These are phyloP conservation scores for Botrytis tulipae DNA, from an alignment of 2,329 filamentous ascomycete genomes.

Conservation along the genomic window DNA sequence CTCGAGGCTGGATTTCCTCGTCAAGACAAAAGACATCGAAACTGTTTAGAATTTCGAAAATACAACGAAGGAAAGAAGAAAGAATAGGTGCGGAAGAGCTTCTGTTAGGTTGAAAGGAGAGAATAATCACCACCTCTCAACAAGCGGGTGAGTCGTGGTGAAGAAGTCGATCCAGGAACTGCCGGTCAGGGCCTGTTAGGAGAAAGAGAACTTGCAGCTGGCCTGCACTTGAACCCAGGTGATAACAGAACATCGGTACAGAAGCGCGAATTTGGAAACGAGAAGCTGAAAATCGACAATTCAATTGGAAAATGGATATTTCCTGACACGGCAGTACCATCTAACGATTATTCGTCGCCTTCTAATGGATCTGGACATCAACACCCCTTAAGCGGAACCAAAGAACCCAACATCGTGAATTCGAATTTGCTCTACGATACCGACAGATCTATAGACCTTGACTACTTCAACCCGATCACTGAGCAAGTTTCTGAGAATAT, in stretches of 20 bases:
- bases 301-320: constrained; percentile 11
- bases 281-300: constrained; percentile 6
- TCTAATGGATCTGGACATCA: constrained; percentile 11
- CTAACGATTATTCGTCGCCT: not conserved
- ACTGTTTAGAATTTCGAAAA: not conserved
- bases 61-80: not conserved
- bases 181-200: constrained; percentile 2
- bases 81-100: not conserved
- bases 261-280: not conserved
- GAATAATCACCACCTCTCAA: not conserved
- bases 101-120: not conserved
- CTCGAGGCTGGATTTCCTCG: constrained; percentile 19
- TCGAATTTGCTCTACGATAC: not conserved
- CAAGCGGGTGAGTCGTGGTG: constrained; percentile 4
- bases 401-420: constrained; percentile 1
- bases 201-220: not conserved
- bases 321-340: constrained; percentile 13
- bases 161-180: constrained; percentile 5
- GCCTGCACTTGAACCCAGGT: not conserved
- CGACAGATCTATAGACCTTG: not conserved
- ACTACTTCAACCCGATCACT: not conserved
- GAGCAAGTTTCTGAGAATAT: constrained; percentile 1
- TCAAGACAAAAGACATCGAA: constrained; percentile 10
- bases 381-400: not conserved
- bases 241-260: not conserved